Base-by-base conservation (phyloP, 257 asterid species). In the Solanum bulbocastanum region DNA sequence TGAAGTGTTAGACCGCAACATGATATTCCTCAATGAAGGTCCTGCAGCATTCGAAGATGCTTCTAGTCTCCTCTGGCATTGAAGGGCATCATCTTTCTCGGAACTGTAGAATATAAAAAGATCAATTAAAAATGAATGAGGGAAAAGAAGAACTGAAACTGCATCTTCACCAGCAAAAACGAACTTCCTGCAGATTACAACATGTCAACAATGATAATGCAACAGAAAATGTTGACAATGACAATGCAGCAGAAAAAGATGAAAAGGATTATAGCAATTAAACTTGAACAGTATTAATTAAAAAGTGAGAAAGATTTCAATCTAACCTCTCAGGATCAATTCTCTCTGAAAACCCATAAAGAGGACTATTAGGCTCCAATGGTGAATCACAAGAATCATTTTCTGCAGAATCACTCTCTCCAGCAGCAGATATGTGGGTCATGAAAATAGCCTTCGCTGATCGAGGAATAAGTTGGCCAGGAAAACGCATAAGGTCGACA, bases 371-470 rank as follows among this genome's bases (percentile, higher is more conserved):
- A 75, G 99, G 99, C 91, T 96, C 99, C 92, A 97, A 88, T 22
- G 99, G 99, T 42, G 99, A 97, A 94, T 97, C 99, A 83, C 99
- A 97, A 73, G 99, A 97, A 91, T 97, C 99, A 94, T 97, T 97
- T 92, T 97, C 99, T 85, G 99, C 99, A 90, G 99, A 96, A 87
- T 97, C 99, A 91, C 99, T 97, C 93, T 97, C 99, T 88, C 96
- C 99, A 12, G 99, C 98, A 90, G 95, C 98, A 90, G 93, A 94
- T 87, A 96, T 91, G 88, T 95, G 99, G 89, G 96, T 93, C 98
- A 95, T 93, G 90, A 91, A 95, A 87, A 96, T 92, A 87, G 98
- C 98, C 91, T 94, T 96, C 86, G 94, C 90, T 56, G 99, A 93
- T 79, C 92, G 95, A 10, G 99, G 98, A 66, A 96, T 93, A 74